Conservation (phyloP, 2,329 filamentous ascomycete species). For the Fusarium sp. region DNA sequence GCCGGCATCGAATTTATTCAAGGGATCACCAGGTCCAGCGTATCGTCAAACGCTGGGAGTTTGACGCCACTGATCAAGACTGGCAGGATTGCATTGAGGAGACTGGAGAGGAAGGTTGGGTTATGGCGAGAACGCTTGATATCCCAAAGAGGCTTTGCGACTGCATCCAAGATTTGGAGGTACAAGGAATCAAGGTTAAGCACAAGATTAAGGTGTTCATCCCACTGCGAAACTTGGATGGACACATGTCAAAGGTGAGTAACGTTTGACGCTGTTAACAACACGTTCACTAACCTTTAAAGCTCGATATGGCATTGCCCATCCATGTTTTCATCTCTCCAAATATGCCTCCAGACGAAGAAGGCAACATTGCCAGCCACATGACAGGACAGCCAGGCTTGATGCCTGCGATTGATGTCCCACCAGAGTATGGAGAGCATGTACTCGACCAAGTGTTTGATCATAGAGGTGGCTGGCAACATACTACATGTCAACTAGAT, state of each 20-base stretch:
- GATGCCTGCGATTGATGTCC: constrained; percentile 73
- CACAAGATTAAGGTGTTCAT: constrained; percentile 93
- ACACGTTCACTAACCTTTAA: background rate
- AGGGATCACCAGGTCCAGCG: constrained; percentile 71
- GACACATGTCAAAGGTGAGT: constrained; percentile 84
- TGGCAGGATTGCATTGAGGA: constrained; percentile 76
- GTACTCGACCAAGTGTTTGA: constrained; percentile 91
- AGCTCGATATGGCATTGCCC: constrained; percentile 88
- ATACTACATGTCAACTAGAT: constrained; percentile 72
- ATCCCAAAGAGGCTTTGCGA: constrained; percentile 82
- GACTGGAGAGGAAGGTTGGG: constrained; percentile 72
- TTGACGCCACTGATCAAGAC: constrained; percentile 65
- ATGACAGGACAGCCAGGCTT: constrained; percentile 54
- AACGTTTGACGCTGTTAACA: background rate
- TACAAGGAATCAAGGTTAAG: constrained; percentile 86
- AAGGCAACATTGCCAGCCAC: constrained; percentile 79
- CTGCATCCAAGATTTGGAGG: constrained; percentile 89
- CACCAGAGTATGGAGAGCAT: constrained; percentile 90
- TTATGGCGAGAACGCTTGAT: constrained; percentile 68
- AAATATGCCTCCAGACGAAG: constrained; percentile 85
- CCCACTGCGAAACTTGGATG: constrained; percentile 91
- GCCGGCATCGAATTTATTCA: constrained; percentile 55
- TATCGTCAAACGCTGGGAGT: constrained; percentile 69
- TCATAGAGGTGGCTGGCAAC: constrained; percentile 84
- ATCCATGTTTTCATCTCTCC: constrained; percentile 95